Evolutionary conservation across 1,284 basidiomycete genomes (phyloP), one percentile per base, ranked within the genome.

Genomic region (Stereum hirsutum): DNA sequence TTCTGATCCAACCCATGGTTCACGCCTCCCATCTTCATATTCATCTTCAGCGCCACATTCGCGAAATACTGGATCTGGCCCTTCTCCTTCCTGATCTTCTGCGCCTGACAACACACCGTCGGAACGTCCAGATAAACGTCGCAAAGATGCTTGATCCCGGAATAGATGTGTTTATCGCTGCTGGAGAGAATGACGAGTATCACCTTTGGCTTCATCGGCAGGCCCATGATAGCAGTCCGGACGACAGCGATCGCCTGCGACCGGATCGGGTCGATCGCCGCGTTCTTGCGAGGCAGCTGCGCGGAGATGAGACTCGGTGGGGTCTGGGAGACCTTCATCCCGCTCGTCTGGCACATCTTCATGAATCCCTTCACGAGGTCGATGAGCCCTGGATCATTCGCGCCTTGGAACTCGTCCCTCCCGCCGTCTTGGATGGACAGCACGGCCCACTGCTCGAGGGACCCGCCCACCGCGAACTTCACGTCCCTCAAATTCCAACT

Each of bases 21-120:
- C 41, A 81, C 65, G 14, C 87, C 87, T 3, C 83, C 82, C 44
- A 88, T 60, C 65, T 90, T 89, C 69, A 81, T 82, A 60, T 89
- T 90, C 44, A 87, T 66, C 51, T 89, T 89, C 40, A 87, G 62
- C 0, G 81, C 80, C 21, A 89, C 81, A 53, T 89, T 89, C 30
- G 81, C 81, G 47, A 74, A 86, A 54, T 87, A 89, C 51, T 85
- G 81, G 20, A 68, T 50, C 58, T 81, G 78, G 55, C 75, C 75
- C 52, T 61, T 74, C 45, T 79, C 72, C 54, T 77, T 77, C 42
- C 69, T 64, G 52, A 86, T 71, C 56, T 84, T 87, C 20, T 57
- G 52, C 0, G 74, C 62, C 46, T 82, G 82, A 31, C 81, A 78
- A 48, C 84, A 88, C 4, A 87, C 73, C 7, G 78, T 81, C 10